Percentiles rank a stretch among this genome's conserved stretches.
Conservation (phyloP, 345 rosid species). For the Dipteronia sinensis region DNA sequence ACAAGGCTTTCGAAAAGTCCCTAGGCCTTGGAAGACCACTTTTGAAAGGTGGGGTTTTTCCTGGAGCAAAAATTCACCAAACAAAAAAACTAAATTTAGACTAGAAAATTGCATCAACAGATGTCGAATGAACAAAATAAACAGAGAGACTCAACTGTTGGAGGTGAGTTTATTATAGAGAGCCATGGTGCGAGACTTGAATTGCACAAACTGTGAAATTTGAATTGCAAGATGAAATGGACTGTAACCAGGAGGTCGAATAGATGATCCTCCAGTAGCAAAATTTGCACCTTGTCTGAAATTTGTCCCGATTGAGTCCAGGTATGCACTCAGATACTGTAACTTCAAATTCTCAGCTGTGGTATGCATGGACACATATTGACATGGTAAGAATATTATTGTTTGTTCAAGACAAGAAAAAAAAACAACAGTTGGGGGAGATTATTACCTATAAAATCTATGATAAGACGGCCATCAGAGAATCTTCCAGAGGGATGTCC, state of each 20-base stretch:
- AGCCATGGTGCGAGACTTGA: slow-evolving; percentile 49
- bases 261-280: slow-evolving; percentile 74
- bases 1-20: slow-evolving; percentile 70
- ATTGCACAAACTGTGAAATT: slow-evolving; percentile 56
- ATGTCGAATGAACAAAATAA: not conserved
- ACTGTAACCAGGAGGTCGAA: slow-evolving; percentile 62
- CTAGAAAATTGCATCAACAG: not conserved
- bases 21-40: slow-evolving; percentile 59
- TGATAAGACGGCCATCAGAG: slow-evolving; percentile 71
- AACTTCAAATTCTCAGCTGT: slow-evolving; percentile 60
- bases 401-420: not conserved
- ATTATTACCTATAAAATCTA: slow-evolving; percentile 39
- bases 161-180: slow-evolving; percentile 38
- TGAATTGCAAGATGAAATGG: slow-evolving; percentile 67
- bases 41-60: slow-evolving; percentile 24
- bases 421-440: not conserved
- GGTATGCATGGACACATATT: no score
- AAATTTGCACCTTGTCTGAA: slow-evolving; percentile 75
- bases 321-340: slow-evolving; percentile 62
- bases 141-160: slow-evolving; percentile 32
- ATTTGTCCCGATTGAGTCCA: slow-evolving; percentile 64
- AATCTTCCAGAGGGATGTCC: slow-evolving; percentile 65
- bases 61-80: slow-evolving; percentile 16
- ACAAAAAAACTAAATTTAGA: not conserved
- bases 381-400: no score